Evolutionary conservation across 176 grass and related monocot genomes (phyloP), one percentile per base, ranked within the genome.

Genomic region (Puccinellia tenuiflora): DNA sequence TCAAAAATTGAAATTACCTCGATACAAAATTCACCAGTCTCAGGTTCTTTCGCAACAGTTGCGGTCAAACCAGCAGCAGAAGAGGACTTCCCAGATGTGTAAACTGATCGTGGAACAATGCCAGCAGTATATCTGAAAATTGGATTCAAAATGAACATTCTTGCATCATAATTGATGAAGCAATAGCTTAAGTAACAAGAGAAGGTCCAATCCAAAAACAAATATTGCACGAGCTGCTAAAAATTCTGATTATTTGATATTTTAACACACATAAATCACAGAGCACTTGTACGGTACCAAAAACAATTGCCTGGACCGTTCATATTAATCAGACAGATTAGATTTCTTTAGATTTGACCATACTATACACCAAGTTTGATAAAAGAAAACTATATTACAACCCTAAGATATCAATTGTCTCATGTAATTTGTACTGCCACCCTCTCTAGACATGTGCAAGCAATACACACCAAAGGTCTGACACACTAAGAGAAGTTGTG

Each of bases 61-160:
- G 96, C 93, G n/a, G 93, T 99, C 78, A 99, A 81, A 90, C 96
- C 96, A 63, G 96, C 93, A 89, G 96, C 96, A 73, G 96, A 99
- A 28, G 96, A 99, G 20, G 96, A 99, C 81, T 99, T 99, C 74
- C 91, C 93, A 9, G 96, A 99, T 26, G 96, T 99, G 88, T 99
- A 96, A 78, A 99, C 96, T 86, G 96, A 99, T 73, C 96, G 82
- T 42, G 93, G 93, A 83, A 99, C 96, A 47, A 99, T 88, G 64
- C 84, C 85, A 53, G 85, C 83, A 22, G 89, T 83, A 78, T 99
- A 99, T 88, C 96, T 96, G 81, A 84, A 38, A 24, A 90, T 86
- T 53, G 46, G 61, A 81, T 85, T 85, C 8, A 82, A 84, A 77
- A 77, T 17, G 8, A 34, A 30, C 72, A 79, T 73, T 75, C 81